Base-by-base conservation (phyloP, 805 yeast species). In the Ascoidea rubescens region DNA sequence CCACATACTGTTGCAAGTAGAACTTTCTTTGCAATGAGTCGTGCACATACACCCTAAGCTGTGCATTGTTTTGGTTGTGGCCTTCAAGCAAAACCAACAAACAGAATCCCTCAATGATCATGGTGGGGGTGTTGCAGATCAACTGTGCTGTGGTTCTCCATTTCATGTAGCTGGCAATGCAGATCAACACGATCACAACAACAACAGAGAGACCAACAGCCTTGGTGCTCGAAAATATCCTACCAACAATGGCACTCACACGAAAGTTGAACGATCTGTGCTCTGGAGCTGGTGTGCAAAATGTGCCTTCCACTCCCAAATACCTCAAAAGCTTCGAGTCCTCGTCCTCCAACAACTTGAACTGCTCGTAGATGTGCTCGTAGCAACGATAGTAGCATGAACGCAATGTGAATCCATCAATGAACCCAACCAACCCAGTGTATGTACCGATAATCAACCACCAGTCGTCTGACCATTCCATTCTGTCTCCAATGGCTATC, bases 391-490 rank as follows among this genome's bases (percentile, higher is more conserved):
- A 62, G 47, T 67, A 71, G 16, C 65, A 68, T 51, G 70, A 66
- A 58, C 76, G 62, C 44, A 71, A 58, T 44, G 67, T 68, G 55
- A 69, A 72, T 1, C 75, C 74, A 54, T 71, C 75, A 48, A 68
- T 51, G 54, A 70, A 71, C 1, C 75, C 75, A 46, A 71, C 61
- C 28, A 71, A 60, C 17, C 76, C 76, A 0, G 75, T 69, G 54
- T 72, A 71, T 1, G 76, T 71, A 48, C 76, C 76, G 55, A 70
- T 71, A 46, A 72, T 69, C 46, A 71, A 59, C 74, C 74, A 71
- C 76, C 75, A 71, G 52, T 69, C 62, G 48, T 62, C 65, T 56
- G 57, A 56, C 67, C 68, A 72, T 37, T 58, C 31, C 69, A 71
- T 62, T n/a, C 60, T 51, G 45, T 57, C 50, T 46, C 76, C 76